Evolutionary conservation across 345 rosid genomes (phyloP).

Genomic region (Hypericum perforatum): DNA sequence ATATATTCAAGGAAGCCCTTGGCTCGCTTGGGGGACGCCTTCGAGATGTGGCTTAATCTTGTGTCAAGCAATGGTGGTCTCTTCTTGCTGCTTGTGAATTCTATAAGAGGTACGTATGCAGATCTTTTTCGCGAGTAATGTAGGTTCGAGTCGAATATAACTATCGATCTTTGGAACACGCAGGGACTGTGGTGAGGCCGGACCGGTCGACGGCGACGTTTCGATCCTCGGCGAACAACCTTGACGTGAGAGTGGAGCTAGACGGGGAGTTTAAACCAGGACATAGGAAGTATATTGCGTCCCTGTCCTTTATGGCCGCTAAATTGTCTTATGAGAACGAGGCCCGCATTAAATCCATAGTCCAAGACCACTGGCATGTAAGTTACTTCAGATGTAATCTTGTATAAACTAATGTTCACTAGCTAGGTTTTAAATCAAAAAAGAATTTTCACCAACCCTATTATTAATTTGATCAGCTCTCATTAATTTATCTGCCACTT

Average conservation of each 20-base stretch:
- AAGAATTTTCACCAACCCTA: too few species aligned
- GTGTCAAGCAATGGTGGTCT: conserved; percentile 12
- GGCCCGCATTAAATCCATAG: conserved; percentile 7
- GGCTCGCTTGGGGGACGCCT: conserved; percentile 1
- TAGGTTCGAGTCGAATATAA: too few species aligned
- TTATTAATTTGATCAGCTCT: too few species aligned
- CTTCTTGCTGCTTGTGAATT: conserved; percentile 1
- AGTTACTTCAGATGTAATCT: background rate
- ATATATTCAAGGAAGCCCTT: background rate
- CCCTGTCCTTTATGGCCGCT: conserved; percentile 18
- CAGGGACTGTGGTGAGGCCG: conserved; percentile 11
- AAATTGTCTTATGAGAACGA: conserved; percentile 19
- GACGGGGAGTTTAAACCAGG: conserved; percentile 2
- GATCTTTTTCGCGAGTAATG: background rate
- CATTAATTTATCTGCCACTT: too few species aligned
- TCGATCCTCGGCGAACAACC: conserved; percentile 6
- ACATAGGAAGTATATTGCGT: conserved; percentile 4
- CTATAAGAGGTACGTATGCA: conserved; percentile 4
- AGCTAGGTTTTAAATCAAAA: too few species aligned
- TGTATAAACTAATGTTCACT: too few species aligned
- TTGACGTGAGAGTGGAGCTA: conserved; percentile 13
- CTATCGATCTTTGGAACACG: background rate
- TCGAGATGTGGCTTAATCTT: conserved; percentile 14
- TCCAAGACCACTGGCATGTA: conserved; percentile 14
- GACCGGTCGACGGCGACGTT: conserved; percentile 8